Evolutionary conservation across 331 rosid genomes (phyloP).

Genomic region (Pyracantha coccinea): DNA sequence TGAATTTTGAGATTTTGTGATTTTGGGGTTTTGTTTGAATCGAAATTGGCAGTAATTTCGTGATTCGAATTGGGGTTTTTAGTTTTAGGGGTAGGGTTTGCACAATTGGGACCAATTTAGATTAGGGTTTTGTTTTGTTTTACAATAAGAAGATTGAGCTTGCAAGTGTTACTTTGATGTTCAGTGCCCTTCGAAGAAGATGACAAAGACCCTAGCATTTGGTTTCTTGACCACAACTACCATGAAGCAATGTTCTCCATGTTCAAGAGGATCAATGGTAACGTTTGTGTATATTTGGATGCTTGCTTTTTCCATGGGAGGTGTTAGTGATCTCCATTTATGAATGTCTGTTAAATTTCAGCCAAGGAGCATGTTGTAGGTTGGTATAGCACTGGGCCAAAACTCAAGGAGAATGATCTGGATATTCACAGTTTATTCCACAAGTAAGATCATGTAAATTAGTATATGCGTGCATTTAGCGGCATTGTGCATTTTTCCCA

Average conservation of each 20-base stretch:
- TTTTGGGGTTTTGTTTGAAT: not conserved
- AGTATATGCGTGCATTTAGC: not conserved
- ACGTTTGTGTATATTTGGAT: not conserved
- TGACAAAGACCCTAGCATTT: slow-evolving; percentile 85
- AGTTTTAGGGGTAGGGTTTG: not conserved
- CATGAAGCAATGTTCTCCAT: slow-evolving; percentile 93
- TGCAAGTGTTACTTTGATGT: not conserved
- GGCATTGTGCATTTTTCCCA: not conserved
- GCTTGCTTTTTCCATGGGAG: not conserved
- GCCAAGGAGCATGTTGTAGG: slow-evolving; percentile 95
- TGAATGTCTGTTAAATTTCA: slow-evolving; percentile 25
- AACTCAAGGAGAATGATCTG: slow-evolving; percentile 85
- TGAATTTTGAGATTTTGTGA: not conserved
- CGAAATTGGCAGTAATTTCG: too few relatives aligned
- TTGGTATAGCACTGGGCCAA: slow-evolving; percentile 98
- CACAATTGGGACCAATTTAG: not conserved
- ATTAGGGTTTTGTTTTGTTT: not conserved
- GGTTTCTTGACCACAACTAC: slow-evolving; percentile 98
- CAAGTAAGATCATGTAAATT: slow-evolving; percentile 42
- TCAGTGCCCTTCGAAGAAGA: slow-evolving; percentile 98
- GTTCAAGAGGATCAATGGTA: slow-evolving; percentile 99
- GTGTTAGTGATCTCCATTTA: not conserved
- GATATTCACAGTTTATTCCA: slow-evolving; percentile 83
- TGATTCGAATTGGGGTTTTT: not conserved
- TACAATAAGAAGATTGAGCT: not conserved